Percentiles rank a stretch among this genome's conserved stretches.
Evolutionary conservation across 768 basidiomycete genomes (phyloP).

Genomic region (Suillus subluteus): DNA sequence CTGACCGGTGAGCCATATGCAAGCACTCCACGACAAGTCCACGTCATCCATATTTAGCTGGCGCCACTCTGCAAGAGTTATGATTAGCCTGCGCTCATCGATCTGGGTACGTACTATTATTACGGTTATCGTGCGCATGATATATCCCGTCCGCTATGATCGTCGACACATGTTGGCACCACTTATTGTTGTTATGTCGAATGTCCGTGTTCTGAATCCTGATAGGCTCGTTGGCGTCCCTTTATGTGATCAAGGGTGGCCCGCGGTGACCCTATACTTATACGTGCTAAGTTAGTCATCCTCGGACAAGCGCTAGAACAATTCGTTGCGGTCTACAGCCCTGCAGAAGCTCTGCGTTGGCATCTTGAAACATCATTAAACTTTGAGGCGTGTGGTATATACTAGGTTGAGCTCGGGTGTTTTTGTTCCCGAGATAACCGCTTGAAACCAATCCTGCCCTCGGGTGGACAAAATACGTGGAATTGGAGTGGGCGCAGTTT

Average conservation of each 20-base stretch:
- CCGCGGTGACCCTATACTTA: not conserved
- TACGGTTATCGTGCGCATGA: not conserved
- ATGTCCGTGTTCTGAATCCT: not conserved
- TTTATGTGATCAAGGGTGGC: not conserved
- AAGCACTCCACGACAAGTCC: not conserved
- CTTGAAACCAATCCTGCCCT: not conserved
- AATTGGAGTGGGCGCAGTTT: not conserved
- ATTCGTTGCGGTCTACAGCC: not conserved
- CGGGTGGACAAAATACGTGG: not conserved
- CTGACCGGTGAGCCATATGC: not conserved
- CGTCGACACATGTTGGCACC: not conserved
- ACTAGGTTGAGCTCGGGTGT: not conserved
- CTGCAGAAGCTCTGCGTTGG: not conserved
- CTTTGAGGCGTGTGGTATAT: not conserved
- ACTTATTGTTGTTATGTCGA: not conserved
- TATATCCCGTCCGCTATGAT: not conserved
- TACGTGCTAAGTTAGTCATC: not conserved
- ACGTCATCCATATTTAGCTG: not conserved
- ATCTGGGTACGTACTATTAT: not conserved
- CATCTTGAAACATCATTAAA: not conserved
- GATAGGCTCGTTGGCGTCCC: not conserved
- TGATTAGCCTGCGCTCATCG: not conserved
- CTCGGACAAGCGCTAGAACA: not conserved
- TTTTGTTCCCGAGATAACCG: not conserved
- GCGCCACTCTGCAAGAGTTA: not conserved